A percentile compares a stretch with the other conserved stretches of the same genome.
Conservation (phyloP, 108 stramenopile species). For the Aurantiochytrium sp. region DNA sequence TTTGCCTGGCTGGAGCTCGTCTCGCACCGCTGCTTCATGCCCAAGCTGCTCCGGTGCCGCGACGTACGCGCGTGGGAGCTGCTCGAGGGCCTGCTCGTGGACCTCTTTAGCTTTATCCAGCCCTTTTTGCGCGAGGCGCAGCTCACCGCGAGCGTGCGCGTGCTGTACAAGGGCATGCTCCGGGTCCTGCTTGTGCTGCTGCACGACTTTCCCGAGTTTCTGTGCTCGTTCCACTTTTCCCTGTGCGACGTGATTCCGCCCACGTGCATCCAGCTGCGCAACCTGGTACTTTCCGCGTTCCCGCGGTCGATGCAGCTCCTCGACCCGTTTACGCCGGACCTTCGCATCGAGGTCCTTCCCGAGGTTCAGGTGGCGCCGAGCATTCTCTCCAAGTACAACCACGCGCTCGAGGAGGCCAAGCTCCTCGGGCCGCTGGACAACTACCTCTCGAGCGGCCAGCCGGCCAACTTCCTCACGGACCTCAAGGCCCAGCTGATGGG, state of each 20-base stretch:
- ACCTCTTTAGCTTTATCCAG: constrained; percentile 85
- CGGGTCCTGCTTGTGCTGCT: constrained; percentile 90
- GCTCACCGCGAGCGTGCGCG: constrained; percentile 76
- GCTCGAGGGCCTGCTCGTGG: constrained; percentile 89
- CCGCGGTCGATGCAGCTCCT: constrained; percentile 92
- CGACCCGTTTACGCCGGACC: constrained; percentile 97
- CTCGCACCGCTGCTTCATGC: constrained; percentile 89
- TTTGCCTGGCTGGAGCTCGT: constrained; percentile 97
- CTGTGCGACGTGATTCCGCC: constrained; percentile 96
- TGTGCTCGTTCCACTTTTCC: constrained; percentile 87
- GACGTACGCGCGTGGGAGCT: constrained; percentile 85
- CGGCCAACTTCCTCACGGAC: constrained; percentile 68
- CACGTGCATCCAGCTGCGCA: constrained; percentile 93
- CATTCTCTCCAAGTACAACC: constrained; percentile 70
- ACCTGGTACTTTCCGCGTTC: constrained; percentile 90
- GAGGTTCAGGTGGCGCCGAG: constrained; percentile 83
- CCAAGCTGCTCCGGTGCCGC: constrained; percentile 77
- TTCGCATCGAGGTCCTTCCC: constrained; percentile 91
- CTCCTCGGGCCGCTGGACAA: constrained; percentile 78
- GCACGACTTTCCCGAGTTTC: constrained; percentile 96
- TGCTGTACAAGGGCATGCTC: constrained; percentile 91
- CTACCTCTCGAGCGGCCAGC: constrained; percentile 79
- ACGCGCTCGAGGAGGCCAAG: constrained; percentile 38
- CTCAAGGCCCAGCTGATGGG: constrained; percentile 66
- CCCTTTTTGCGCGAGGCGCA: constrained; percentile 76